Conservation (phyloP, 306 rosid species). For the Quercus wislizeni region DNA sequence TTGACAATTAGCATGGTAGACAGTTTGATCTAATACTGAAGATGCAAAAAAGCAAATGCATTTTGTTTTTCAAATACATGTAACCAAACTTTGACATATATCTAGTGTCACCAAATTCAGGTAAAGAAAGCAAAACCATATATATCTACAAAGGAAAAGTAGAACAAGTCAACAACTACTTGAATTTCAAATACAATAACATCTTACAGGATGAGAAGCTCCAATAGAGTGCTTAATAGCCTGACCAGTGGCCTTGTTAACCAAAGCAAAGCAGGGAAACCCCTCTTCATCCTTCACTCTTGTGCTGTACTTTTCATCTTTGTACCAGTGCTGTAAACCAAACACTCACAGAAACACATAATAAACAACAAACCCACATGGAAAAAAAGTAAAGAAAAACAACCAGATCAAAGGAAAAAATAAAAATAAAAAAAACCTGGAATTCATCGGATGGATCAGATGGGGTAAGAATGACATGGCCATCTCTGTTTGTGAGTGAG, state of each 20-base stretch:
- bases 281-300: constrained; percentile 79
- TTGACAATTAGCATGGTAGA: neutral
- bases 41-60: neutral
- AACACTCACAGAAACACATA: neutral
- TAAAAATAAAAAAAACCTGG: constrained; percentile 39
- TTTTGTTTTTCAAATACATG: neutral
- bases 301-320: constrained; percentile 83
- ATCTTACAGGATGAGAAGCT: constrained; percentile 62
- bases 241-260: constrained; percentile 73
- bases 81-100: neutral
- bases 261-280: constrained; percentile 67
- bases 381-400: neutral
- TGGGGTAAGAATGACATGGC: constrained; percentile 50
- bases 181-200: neutral
- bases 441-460: constrained; percentile 46
- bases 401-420: neutral
- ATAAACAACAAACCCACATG: neutral
- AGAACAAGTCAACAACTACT: neutral
- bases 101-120: neutral
- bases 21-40: neutral
- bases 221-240: constrained; percentile 80
- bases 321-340: constrained; percentile 75
- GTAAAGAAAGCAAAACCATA: neutral
- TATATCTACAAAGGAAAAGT: neutral
- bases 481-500: constrained; percentile 54